Conservation (phyloP, 2,329 filamentous ascomycete genomes). For the Trichoderma breve region DNA sequence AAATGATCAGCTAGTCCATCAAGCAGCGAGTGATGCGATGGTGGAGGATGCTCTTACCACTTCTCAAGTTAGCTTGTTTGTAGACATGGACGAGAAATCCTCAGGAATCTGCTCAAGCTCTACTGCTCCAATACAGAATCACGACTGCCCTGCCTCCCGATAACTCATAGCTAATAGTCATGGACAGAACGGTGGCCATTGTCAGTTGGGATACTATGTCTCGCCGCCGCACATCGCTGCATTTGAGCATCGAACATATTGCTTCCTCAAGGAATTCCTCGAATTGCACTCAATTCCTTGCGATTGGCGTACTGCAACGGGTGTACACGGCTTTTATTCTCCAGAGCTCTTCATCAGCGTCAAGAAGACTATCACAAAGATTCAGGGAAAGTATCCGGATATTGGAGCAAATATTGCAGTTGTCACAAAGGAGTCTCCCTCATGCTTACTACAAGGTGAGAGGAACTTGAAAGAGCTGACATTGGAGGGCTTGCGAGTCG, state of each 20-base stretch:
- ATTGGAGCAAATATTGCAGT: neutral
- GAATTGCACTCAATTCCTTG: neutral
- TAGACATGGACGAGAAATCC: neutral
- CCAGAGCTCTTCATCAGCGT: neutral
- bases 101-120: too few species aligned
- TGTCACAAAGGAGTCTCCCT: neutral
- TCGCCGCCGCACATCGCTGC: neutral
- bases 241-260: neutral
- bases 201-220: neutral
- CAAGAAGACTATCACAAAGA: neutral
- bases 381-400: neutral
- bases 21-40: neutral
- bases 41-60: neutral
- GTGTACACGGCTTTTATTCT: neutral
- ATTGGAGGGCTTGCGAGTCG: neutral
- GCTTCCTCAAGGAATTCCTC: neutral
- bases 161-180: neutral
- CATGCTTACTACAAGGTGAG: fast-evolving
- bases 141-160: neutral
- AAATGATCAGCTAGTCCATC: neutral
- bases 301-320: neutral
- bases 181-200: neutral
- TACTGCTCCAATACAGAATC: neutral
- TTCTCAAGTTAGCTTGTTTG: neutral
- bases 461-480: neutral